Conservation (phyloP, 257 asterid species). For the Penstemon newberryi region DNA sequence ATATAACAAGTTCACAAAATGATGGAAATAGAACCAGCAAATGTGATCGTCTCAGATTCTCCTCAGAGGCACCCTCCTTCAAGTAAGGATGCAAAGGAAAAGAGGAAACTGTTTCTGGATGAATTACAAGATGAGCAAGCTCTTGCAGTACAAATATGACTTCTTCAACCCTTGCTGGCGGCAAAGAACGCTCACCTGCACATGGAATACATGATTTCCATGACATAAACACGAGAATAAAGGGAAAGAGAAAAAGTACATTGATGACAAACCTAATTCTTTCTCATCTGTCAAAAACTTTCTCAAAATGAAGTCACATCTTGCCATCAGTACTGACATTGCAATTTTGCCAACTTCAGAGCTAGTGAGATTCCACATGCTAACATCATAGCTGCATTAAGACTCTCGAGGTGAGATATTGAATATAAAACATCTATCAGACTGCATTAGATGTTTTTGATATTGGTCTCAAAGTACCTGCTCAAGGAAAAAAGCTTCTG, state of each 20-base stretch:
- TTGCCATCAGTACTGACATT: constrained; percentile 51
- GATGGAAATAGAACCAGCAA: constrained; percentile 84
- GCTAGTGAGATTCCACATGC: constrained; percentile 60
- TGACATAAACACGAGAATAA: constrained; percentile 13
- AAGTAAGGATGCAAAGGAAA: constrained; percentile 73
- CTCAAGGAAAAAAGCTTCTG: constrained; percentile 84
- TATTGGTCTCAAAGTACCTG: constrained; percentile 49
- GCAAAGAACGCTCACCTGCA: constrained; percentile 78
- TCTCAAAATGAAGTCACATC: constrained; percentile 84
- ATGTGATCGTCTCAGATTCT: constrained; percentile 58
- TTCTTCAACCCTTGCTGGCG: constrained; percentile 84
- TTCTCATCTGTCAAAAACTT: constrained; percentile 80
- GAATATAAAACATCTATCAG: constrained; percentile 21
- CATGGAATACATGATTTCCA: constrained; percentile 22
- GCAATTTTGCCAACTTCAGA: constrained; percentile 79
- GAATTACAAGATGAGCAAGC: constrained; percentile 77
- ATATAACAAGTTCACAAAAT: constrained; percentile 86
- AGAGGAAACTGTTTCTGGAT: constrained; percentile 64
- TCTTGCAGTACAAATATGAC: constrained; percentile 79
- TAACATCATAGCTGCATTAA: constrained; percentile 54
- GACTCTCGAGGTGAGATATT: constrained; percentile 28
- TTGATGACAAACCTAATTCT: constrained; percentile 60
- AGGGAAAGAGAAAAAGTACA: constrained; percentile 6
- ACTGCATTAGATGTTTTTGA: constrained; percentile 4
- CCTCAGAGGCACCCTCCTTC: constrained; percentile 47